Base-by-base conservation (phyloP, 495 filamentous ascomycete genomes). In the Neurospora tetrasperma region DNA sequence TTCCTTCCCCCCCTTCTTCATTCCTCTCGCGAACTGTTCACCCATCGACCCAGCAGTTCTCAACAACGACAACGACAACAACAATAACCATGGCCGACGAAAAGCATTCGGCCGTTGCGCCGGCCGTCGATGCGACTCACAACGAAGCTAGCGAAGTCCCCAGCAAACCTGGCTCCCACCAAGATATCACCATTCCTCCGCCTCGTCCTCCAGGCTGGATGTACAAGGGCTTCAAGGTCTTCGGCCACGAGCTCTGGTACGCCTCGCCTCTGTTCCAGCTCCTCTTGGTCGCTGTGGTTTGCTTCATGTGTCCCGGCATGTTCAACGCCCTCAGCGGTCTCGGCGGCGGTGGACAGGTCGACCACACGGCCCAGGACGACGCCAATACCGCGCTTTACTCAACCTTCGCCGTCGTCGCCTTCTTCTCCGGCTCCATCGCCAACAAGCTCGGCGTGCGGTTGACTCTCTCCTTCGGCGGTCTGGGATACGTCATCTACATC, bases 251-350 rank as follows among this genome's bases (percentile, higher is more conserved):
- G 74, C 71, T 90, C 6, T 94, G 88, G 86, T 94, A 90, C 83
- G 92, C 92, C 70, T 93, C 91, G 38, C 93, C 93, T 5, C 88
- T 90, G 75, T 80, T 88, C 43, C 92, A 95, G 81, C 84, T 95
- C 48, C 73, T 92, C 40, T 84, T 96, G 82, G 90, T 94, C 59
- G 88, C 93, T 23, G 87, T 94, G 75, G 93, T 96, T 71, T 97
- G 93, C 82, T 97, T 97, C 86, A 83, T 97, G 73, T 96, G 93
- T 78, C 93, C 93, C 6, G 93, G 93, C 79, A 92, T 91, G 84
- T 95, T 89, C 85, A 97, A 95, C 80, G 92, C 93, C 27, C 82
- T 94, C 42, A 84, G 80, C 69, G 92, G 92, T 75, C 85, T 96
- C 38, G 93, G 93, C 75, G 93, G 89, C 70, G 91, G 85, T 82